A percentile compares a stretch with the other conserved stretches of the same genome.
phyloP scores from a whole-genome alignment of 306 rosid species.

The Trifolium fragiferum region DNA sequence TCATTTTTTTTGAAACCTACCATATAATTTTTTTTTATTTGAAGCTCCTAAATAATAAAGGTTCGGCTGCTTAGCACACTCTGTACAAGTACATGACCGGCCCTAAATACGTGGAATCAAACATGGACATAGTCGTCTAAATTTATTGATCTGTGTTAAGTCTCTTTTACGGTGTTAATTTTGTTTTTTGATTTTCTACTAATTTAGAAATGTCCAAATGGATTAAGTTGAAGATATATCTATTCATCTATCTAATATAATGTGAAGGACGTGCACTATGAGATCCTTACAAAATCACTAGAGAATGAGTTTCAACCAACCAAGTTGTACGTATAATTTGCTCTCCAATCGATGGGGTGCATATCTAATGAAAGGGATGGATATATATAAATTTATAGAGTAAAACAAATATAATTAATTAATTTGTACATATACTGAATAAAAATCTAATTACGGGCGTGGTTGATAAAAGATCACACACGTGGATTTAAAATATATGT shows the following conservation, averaged over 20 bases:
- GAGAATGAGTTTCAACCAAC: not conserved
- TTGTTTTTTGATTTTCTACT: not conserved
- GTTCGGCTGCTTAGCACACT: too few relatives aligned
- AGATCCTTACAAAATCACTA: not conserved
- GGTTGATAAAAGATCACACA: not conserved
- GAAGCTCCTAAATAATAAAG: too few relatives aligned
- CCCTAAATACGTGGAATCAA: too few relatives aligned
- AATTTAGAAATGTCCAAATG: not conserved
- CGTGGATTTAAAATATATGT: not conserved
- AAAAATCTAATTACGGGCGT: not conserved
- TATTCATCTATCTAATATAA: not conserved
- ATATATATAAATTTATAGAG: not conserved
- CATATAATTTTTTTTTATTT: too few relatives aligned
- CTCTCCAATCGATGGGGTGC: not conserved
- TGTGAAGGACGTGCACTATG: slow-evolving; percentile 4
- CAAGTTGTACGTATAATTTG: not conserved
- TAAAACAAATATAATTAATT: too few relatives aligned
- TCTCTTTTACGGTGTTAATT: not conserved
- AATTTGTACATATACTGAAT: not conserved
- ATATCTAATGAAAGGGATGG: not conserved
- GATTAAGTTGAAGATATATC: not conserved
- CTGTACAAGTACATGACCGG: too few relatives aligned
- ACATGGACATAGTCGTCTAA: not conserved
- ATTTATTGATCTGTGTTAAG: not conserved
- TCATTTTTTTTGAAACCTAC: too few relatives aligned